A percentile compares a stretch with the other conserved stretches of the same genome.
Evolutionary conservation across 345 rosid genomes (phyloP).

Genomic region (Acer negundo): DNA sequence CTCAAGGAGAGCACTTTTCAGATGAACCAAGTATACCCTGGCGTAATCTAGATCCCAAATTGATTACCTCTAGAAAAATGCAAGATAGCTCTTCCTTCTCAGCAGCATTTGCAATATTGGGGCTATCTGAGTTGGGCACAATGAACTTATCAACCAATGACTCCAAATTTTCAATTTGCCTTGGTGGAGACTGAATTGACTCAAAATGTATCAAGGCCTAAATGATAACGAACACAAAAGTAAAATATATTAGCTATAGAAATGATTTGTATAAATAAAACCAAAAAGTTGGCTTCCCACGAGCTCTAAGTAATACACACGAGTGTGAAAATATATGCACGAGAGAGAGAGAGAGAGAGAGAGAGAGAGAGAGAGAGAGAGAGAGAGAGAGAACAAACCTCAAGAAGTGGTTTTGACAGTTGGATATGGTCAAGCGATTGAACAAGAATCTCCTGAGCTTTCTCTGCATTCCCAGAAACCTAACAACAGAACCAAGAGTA

Average conservation of each 20-base stretch:
- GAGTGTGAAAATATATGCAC: not conserved
- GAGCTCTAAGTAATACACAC: not conserved
- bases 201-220: conserved; percentile 78
- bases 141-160: conserved; percentile 73
- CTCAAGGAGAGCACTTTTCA: not conserved
- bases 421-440: conserved; percentile 80
- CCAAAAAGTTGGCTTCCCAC: not conserved
- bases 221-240: conserved; percentile 15
- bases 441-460: conserved; percentile 68
- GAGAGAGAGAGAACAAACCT: conserved; percentile 35
- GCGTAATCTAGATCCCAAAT: not conserved
- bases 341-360: conserved; percentile 7
- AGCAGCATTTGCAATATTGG: conserved; percentile 43
- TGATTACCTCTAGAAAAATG: conserved; percentile 80
- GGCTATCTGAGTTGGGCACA: conserved; percentile 51
- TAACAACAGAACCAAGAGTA: conserved; percentile 26
- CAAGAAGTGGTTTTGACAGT: conserved; percentile 74
- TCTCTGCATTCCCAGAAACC: conserved; percentile 72
- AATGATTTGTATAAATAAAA: not conserved
- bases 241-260: conserved; percentile 12
- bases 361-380: not conserved
- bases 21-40: not conserved
- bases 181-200: conserved; percentile 65
- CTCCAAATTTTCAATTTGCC: conserved; percentile 71
- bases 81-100: conserved; percentile 92